phyloP scores from a whole-genome alignment of 2,329 filamentous ascomycete genomes.

The Akanthomyces muscarius region DNA sequence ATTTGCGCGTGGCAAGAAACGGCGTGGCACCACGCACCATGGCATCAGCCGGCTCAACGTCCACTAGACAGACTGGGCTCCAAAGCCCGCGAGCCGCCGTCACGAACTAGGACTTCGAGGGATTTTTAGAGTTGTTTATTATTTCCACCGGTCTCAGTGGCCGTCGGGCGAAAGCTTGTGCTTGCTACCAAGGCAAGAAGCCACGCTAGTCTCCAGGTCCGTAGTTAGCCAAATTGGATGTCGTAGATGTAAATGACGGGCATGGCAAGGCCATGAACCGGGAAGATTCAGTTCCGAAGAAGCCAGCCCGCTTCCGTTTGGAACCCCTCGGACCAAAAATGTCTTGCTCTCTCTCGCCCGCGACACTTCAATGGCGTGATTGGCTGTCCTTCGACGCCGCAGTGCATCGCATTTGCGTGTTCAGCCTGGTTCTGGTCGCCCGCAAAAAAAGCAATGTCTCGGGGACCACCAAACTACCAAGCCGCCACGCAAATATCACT shows the following conservation, averaged over 20 bases:
- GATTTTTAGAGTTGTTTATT: not conserved
- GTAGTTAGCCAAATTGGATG: not conserved
- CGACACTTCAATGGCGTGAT: too few species aligned
- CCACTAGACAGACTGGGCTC: not conserved
- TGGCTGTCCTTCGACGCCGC: not conserved
- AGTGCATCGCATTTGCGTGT: not conserved
- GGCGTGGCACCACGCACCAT: not conserved
- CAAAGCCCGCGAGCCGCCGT: too few species aligned
- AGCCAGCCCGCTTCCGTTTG: not conserved
- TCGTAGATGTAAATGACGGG: not conserved
- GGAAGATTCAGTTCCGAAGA: not conserved
- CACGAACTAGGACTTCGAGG: not conserved
- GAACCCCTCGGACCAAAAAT: not conserved
- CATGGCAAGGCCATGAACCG: not conserved
- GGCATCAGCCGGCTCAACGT: not conserved
- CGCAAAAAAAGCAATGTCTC: conserved; percentile 2
- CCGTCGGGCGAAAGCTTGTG: too few species aligned
- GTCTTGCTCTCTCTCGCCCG: not conserved
- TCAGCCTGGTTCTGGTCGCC: not conserved
- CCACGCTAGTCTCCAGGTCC: not conserved
- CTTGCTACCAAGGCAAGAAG: not conserved
- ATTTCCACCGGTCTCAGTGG: not conserved
- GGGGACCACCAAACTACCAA: not conserved
- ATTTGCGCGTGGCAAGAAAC: not conserved
- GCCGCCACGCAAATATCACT: too few species aligned